phyloP scores from a whole-genome alignment of 225 moss, liverwort and hornwort species.

The Sphagnum tenellum region DNA sequence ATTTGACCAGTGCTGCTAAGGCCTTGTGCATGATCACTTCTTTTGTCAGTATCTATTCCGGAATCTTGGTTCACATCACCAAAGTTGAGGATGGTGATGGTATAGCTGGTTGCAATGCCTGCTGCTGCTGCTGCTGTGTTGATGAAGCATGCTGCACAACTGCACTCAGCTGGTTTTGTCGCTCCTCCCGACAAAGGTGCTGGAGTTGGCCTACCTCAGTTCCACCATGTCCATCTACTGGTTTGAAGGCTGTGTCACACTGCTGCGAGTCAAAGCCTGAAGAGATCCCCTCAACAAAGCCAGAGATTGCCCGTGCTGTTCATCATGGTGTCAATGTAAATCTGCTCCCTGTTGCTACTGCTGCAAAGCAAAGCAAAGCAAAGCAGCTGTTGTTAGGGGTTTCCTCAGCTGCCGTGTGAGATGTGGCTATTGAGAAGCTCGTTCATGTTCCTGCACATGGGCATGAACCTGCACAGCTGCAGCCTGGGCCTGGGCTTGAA shows the following conservation, averaged over 20 bases:
- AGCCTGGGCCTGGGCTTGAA: constrained; percentile 4
- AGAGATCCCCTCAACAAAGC: constrained; percentile 49
- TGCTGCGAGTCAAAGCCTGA: constrained; percentile 29
- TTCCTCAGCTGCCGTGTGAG: constrained; percentile 24
- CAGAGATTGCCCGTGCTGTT: constrained; percentile 41
- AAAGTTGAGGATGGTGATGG: constrained; percentile 25
- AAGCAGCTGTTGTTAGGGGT: constrained; percentile 28
- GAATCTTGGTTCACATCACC: too few relatives aligned
- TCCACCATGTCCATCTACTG: constrained; percentile 39
- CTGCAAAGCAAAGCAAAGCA: constrained; percentile 21
- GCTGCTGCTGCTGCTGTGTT: constrained; percentile 25
- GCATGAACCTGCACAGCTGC: background rate
- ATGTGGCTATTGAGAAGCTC: constrained; percentile 7
- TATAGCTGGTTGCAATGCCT: constrained; percentile 13
- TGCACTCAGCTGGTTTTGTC: constrained; percentile 43
- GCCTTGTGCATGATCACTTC: constrained; percentile 14
- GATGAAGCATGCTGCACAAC: constrained; percentile 41
- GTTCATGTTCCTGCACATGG: constrained; percentile 33
- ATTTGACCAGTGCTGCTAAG: too few relatives aligned
- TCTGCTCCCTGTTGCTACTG: constrained; percentile 8
- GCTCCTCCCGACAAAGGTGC: constrained; percentile 54
- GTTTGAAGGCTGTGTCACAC: constrained; percentile 19
- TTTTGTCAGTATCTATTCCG: constrained; percentile 29
- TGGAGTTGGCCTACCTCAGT: constrained; percentile 36
- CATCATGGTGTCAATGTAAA: constrained; percentile 38